Evolutionary conservation across 805 yeast species (phyloP), one percentile per base, ranked within the genome.

Genomic region (Metschnikowia arizonensis): DNA sequence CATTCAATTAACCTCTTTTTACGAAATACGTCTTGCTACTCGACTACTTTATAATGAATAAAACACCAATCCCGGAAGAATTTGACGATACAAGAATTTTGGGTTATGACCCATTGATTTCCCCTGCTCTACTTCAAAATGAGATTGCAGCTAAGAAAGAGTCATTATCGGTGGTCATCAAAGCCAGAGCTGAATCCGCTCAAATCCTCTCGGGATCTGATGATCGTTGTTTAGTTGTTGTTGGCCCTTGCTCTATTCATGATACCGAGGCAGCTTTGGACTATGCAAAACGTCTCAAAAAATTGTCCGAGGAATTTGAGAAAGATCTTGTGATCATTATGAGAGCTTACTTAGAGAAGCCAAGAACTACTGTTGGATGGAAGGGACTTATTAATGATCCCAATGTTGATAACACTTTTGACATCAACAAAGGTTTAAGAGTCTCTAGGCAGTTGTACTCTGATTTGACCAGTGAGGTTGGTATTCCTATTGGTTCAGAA

Each of bases 361-460:
- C 99, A 58, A 82, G 99, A 71, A 91, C 99, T 42, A 91, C 98
- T 24, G 98, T 93, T 37, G 99, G 99, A 49, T 91, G 99, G 99
- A 91, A 91, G 72, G 99, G 99, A 56, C 76, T 91, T 55, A 93
- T 91, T 60, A 91, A 91, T 64, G 99, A 91, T 66, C 99, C 99
- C 26, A 96, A 93, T 60, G 84, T 91, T 58, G 95, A 91, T 66
- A 88, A 88, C 49, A 76, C 95, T 42, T 91, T 87, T 81, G 81
- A 89, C 58, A 91, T 91, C 65, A 91, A 91, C 76, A 90, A 91
- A 70, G 99, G 99, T 58, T 77, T 91, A 56, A 77, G 91, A 62
- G 83, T 89, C 49, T 77, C 97, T 5, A 81, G 99, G 67, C 84
- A 86, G 54, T 78, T 91, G 74, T 91, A 88, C 68, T 82, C 82